Conservation (phyloP, 257 asterid genomes). For the Nicotiana otophora region DNA sequence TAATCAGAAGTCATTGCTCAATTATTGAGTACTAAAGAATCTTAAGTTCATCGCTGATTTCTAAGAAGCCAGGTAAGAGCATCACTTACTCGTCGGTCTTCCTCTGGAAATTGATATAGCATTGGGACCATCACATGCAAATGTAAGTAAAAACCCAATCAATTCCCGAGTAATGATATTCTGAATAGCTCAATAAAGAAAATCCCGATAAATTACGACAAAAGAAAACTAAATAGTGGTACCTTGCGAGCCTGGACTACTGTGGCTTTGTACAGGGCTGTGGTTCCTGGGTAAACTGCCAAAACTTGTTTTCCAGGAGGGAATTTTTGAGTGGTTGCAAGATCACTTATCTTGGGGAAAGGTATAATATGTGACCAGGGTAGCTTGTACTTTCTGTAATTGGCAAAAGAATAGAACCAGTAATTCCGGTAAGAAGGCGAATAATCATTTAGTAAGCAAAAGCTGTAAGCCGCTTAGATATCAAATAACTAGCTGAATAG, state of each 20-base stretch:
- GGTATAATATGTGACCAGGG: constrained; percentile 88
- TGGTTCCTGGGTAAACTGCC: constrained; percentile 97
- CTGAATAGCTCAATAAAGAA: not conserved
- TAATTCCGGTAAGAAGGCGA: not conserved
- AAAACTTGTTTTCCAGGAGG: constrained; percentile 83
- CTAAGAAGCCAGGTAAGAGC: not conserved
- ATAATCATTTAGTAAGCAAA: not conserved
- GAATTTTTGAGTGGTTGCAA: constrained; percentile 57
- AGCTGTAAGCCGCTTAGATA: not conserved
- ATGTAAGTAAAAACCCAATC: constrained; percentile 23
- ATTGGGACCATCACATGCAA: constrained; percentile 22
- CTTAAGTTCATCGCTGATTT: not conserved
- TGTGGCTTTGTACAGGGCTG: constrained; percentile 92
- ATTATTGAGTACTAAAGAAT: not conserved
- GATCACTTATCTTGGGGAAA: constrained; percentile 79
- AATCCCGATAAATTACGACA: not conserved
- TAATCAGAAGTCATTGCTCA: not conserved
- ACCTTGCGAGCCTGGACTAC: constrained; percentile 92
- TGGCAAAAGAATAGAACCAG: constrained; percentile 13
- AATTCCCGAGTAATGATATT: constrained; percentile 15
- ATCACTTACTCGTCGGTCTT: constrained; percentile 82
- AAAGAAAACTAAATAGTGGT: constrained; percentile 5
- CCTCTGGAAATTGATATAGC: constrained; percentile 45
- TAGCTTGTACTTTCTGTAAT: constrained; percentile 84
- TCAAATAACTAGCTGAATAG: not conserved